Base-by-base conservation (phyloP, 2,329 filamentous ascomycete genomes). In the Paraconiothyrium brasiliense region DNA sequence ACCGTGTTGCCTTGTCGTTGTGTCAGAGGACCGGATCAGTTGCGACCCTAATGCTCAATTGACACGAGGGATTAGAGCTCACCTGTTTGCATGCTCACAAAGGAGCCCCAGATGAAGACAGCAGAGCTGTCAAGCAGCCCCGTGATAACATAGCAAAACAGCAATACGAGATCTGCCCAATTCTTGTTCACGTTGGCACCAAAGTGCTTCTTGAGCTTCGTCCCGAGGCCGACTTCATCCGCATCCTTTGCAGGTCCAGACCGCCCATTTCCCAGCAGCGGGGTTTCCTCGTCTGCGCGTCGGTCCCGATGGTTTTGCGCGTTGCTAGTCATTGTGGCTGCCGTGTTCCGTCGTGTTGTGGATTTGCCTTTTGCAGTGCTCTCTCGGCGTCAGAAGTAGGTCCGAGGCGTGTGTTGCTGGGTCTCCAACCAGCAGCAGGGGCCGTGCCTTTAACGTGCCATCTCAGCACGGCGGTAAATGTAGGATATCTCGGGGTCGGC, bases 61-160 rank as follows among this genome's bases (percentile, higher is more conserved):
- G 16, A 8, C 27, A 9, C 20, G 5, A 1, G 22, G 16, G 20
- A 20, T 24, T 30, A 20, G 4, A 50, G 78, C 81, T 65, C 71
- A 87, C 90, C 91, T 35, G 91, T 94, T 74, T 94, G 92, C 91
- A 94, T 94, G 70, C 89, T 92, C 44, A 93, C 91, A 69, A 94
- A 94, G 2, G 89, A 89, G 13, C 91, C 90, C 89, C 90, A 94
- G 46, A 90, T 90, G 60, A 89, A 90, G 50, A 92, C 90, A 2
- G 90, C 88, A 2, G 90, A 88, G 78, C 90, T 92, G 78, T 94
- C 92, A 8, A 93, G 84, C 11, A 94, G 81, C 4, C 92, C 92
- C 0, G 92, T 94, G 73, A 93, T 90, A 65, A 92, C 80, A 75
- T 93, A 94, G 78, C 90, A 92, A 32, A 87, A 80, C 4, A 94